These are phyloP conservation scores for Eutrema yunnanense DNA, from an alignment of 345 rosid species.

Conservation along the genomic window DNA sequence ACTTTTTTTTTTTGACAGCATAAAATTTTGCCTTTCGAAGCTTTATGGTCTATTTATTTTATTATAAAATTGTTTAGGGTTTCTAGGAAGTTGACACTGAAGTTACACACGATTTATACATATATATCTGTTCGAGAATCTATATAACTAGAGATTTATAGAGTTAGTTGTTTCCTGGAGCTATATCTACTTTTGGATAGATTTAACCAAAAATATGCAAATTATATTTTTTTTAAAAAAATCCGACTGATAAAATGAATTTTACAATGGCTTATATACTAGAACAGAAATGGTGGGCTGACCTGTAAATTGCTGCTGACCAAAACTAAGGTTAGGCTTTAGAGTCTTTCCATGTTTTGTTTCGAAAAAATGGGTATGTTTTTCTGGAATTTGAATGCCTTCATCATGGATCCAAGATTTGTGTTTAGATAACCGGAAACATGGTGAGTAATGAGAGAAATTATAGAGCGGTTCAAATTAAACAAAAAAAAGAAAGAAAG, in stretches of 20 bases:
- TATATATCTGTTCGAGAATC: not conserved
- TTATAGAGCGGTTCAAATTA: not conserved
- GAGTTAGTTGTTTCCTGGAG: not conserved
- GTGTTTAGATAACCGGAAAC: slow-evolving; percentile 1
- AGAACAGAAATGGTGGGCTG: not conserved
- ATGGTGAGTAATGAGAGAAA: not conserved
- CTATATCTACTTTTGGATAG: not conserved
- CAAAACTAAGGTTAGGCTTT: not conserved
- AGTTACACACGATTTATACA: not conserved
- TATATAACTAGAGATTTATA: not conserved
- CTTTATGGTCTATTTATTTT: not conserved
- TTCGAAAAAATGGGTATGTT: not conserved
- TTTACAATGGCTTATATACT: not conserved
- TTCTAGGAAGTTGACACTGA: slow-evolving; percentile 1
- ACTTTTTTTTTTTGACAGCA: not conserved
- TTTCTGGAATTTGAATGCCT: not conserved
- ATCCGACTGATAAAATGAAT: not conserved
- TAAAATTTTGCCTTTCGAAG: too few relatives aligned
- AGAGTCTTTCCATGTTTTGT: not conserved
- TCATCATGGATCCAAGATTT: not conserved
- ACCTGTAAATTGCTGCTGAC: not conserved
- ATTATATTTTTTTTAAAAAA: not conserved
- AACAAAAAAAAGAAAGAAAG: not conserved
- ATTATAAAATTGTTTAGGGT: slow-evolving; percentile 19
- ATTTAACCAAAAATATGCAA: not conserved